phyloP scores from a whole-genome alignment of 441 rosid species.

The Jatropha podagrica region DNA sequence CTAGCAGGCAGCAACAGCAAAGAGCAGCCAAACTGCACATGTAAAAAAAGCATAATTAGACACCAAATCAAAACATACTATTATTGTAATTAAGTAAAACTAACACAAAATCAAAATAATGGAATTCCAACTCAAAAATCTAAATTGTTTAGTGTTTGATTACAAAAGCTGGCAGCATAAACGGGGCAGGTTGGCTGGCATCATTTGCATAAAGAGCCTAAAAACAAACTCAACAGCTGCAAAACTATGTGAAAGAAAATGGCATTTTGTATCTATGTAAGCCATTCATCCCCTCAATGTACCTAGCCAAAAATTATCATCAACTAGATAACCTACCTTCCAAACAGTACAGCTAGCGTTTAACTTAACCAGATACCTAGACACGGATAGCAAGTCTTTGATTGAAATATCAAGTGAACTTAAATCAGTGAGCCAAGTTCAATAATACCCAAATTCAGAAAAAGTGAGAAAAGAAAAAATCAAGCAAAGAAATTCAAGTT shows the following conservation, averaged over 20 bases:
- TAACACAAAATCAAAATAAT: background rate
- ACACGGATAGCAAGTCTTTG: no score
- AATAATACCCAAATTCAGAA: no score
- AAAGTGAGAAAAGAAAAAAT: no score
- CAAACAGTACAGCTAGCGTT: no score
- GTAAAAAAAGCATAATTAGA: background rate
- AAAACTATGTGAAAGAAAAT: no score
- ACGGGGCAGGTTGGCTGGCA: background rate
- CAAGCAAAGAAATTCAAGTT: no score
- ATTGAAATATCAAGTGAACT: no score
- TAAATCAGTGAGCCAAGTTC: no score
- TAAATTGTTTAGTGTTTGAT: background rate
- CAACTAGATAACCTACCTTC: no score
- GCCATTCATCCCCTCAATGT: no score
- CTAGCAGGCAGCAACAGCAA: conserved; percentile 62
- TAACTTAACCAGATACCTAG: no score
- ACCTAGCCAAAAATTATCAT: no score
- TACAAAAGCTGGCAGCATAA: background rate
- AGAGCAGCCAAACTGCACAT: conserved; percentile 56
- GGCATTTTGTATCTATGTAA: background rate
- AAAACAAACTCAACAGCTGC: background rate
- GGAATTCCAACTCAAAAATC: background rate
- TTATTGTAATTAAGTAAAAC: background rate
- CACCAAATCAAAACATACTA: background rate
- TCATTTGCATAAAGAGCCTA: background rate